These are phyloP conservation scores for Clitocybe nebularis DNA, from an alignment of 1,284 basidiomycete genomes.

Conservation along the genomic window DNA sequence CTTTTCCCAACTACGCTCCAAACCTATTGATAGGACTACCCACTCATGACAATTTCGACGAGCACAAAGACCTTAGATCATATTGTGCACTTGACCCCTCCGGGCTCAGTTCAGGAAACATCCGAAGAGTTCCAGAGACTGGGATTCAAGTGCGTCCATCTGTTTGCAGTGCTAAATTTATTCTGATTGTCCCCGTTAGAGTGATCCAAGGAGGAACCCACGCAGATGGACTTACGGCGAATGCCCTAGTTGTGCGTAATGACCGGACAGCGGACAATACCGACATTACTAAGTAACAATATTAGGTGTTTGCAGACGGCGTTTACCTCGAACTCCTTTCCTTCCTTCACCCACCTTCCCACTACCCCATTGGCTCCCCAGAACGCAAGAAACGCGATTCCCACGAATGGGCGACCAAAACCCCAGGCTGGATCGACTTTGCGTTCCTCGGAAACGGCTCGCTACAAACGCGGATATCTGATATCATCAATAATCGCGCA, in stretches of 20 bases:
- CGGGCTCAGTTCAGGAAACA: slow-evolving; percentile 49
- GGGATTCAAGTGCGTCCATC: slow-evolving; percentile 54
- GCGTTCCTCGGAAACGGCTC: slow-evolving; percentile 50
- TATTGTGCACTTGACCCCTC: slow-evolving; percentile 63
- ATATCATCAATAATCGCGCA: slow-evolving; percentile 50
- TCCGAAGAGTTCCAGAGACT: slow-evolving; percentile 51
- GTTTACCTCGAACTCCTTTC: slow-evolving; percentile 66
- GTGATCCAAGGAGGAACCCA: slow-evolving; percentile 64
- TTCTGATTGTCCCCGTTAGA: slow-evolving; percentile 26
- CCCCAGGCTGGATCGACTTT: slow-evolving; percentile 36
- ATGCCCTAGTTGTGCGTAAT: slow-evolving; percentile 55
- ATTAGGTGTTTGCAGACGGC: slow-evolving; percentile 54
- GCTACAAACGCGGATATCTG: slow-evolving; percentile 32
- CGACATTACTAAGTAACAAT: background rate
- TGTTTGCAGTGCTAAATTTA: background rate
- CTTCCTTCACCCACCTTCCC: slow-evolving; percentile 49
- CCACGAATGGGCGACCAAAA: slow-evolving; percentile 51
- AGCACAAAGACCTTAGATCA: slow-evolving; percentile 50
- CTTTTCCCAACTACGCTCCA: background rate
- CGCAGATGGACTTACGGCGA: slow-evolving; percentile 56
- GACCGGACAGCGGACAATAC: background rate
- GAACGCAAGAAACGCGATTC: slow-evolving; percentile 36
- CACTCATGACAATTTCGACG: background rate
- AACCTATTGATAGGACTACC: background rate
- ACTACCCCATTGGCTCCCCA: slow-evolving; percentile 48